phyloP scores from a whole-genome alignment of 148 eudicot species.

The Amaranthus cruentus region DNA sequence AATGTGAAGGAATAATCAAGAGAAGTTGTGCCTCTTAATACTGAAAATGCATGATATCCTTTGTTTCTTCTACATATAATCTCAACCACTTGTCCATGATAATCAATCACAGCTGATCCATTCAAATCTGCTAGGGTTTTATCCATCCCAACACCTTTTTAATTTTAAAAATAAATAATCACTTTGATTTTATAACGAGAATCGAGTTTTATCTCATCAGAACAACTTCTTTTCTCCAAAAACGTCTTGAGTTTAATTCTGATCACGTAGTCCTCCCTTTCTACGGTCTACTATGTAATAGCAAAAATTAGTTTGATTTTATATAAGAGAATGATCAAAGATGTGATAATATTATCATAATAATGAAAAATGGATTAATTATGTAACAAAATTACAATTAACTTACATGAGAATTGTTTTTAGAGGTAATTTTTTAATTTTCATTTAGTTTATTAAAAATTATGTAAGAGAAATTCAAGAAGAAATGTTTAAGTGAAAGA shows the following conservation, averaged over 20 bases:
- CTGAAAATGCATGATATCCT: constrained; percentile 32
- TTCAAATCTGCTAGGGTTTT: constrained; percentile 12
- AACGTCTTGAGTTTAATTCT: no score
- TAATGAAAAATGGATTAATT: neutral
- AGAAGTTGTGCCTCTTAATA: constrained; percentile 39
- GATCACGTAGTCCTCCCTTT: neutral
- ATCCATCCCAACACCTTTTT: constrained; percentile 6
- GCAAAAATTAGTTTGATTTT: no score
- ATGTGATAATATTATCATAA: neutral
- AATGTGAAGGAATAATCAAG: constrained; percentile 51
- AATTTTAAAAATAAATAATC: neutral
- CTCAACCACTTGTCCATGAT: constrained; percentile 10
- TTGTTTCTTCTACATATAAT: constrained; percentile 31
- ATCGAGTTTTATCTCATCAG: no score
- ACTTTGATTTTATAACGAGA: no score
- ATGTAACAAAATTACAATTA: neutral
- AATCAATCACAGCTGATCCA: constrained; percentile 15
- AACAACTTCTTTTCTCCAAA: no score
- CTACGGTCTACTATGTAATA: no score
- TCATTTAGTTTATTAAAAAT: neutral
- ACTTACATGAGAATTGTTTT: no score
- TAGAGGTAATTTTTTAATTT: no score
- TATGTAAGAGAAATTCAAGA: neutral
- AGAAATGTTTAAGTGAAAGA: neutral
- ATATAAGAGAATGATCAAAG: neutral